phyloP scores from a whole-genome alignment of 78 protist genomes.

The Dictyostelium intermedium region DNA sequence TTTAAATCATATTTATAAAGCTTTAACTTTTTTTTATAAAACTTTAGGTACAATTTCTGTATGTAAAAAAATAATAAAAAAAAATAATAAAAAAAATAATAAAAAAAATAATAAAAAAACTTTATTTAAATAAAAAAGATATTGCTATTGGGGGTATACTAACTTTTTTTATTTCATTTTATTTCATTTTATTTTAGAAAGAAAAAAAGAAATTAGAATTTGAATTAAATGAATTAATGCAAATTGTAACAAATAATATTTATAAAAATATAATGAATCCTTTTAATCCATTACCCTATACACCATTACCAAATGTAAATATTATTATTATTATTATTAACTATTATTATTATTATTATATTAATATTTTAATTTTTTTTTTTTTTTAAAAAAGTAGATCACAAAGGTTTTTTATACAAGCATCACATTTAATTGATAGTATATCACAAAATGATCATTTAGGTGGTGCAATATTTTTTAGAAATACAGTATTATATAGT shows the following conservation, averaged over 20 bases:
- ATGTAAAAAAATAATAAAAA: background rate
- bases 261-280: constrained; percentile 24
- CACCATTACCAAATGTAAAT: constrained; percentile 57
- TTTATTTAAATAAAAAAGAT: too few relatives aligned
- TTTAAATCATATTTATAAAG: constrained; percentile 26
- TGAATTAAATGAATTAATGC: constrained; percentile 5
- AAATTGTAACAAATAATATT: background rate
- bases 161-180: too few relatives aligned
- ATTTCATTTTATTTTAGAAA: background rate
- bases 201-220: constrained; percentile 24
- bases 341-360: too few relatives aligned
- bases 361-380: too few relatives aligned
- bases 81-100: background rate
- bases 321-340: background rate
- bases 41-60: background rate
- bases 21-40: constrained; percentile 25
- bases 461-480: constrained; percentile 62
- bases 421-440: constrained; percentile 52
- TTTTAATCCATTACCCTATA: constrained; percentile 66
- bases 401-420: constrained; percentile 36
- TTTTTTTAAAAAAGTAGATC: background rate
- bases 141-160: too few relatives aligned
- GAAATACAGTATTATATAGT: constrained; percentile 24
- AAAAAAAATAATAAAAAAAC: background rate
- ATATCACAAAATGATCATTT: constrained; percentile 34